Base-by-base conservation (phyloP, 2,329 filamentous ascomycete genomes). In the Penicillium polonicum region DNA sequence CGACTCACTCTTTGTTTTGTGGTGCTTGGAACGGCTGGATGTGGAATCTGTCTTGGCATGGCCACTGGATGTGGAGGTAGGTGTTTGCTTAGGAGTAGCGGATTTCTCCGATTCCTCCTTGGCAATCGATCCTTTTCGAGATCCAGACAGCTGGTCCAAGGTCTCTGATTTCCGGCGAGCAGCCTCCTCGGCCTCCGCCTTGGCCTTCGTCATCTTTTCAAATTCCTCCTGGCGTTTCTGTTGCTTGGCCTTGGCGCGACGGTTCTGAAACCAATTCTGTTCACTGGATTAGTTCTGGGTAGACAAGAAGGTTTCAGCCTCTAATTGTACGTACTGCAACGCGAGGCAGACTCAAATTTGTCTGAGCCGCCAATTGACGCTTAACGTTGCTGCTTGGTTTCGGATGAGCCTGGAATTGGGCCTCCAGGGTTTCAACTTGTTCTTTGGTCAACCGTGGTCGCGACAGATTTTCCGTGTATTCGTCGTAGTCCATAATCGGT, bases 261-360 rank as follows among this genome's bases (percentile, higher is more conserved):
- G 75, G 62, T 81, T 82, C 62, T 82, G 79, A 65, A 81, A 82
- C 79, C 79, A 82, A 60, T 82, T 81, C 79, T 81, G 59, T 42
- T 60, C 45, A 66, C 48, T 35, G 43, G 7, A n/a, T 46, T 57
- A 59, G 42, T 50, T 38, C 35, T 25, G 50, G 29, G 29, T 17
- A 9, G 21, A 38, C 5, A 39, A 31, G 35, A 43, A 13, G 21
- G 5, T 13, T n/a, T 3, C 38, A 25, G 36, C 46, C 56, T 46
- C 9, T 38, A 3, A 23, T 27, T 13, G 4, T 36, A 77, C 79
- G 60, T 72, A 82, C 79, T 57, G 79, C 79, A 64, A 82, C 79
- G 55, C 79, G 75, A 41, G 76, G 78, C 42, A 80, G 68, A 52
- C 78, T 79, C 45, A 82, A 70, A 43, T 79, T 80, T 10, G 79